A percentile compares a stretch with the other conserved stretches of the same genome.
Conservation (phyloP, 495 filamentous ascomycete species). For the Xylaria scruposa region DNA sequence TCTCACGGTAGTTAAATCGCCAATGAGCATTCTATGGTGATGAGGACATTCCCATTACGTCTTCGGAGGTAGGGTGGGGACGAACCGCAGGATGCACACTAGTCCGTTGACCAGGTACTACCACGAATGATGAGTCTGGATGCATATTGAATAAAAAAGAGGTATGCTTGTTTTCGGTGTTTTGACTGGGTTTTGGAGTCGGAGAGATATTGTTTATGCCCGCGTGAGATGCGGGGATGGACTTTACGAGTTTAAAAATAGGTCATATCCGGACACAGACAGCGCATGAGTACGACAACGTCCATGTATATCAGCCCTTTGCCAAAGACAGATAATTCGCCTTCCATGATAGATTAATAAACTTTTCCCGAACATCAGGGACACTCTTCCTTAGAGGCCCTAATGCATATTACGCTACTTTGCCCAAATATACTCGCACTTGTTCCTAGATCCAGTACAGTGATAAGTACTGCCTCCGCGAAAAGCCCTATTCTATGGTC, state of each 20-base stretch:
- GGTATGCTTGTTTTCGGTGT: neutral
- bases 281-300: neutral
- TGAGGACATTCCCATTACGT: constrained; percentile 1
- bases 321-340: neutral
- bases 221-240: constrained; percentile 2
- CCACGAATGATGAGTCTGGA: constrained; percentile 16
- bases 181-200: neutral
- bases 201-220: constrained; percentile 7
- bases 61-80: constrained; percentile 28
- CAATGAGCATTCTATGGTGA: neutral
- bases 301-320: neutral
- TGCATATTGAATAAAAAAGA: constrained; percentile 3
- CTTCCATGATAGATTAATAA: constrained; percentile 15
- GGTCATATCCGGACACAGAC: constrained; percentile 16
- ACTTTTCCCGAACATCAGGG: neutral
- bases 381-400: neutral
- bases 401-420: neutral
- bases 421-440: neutral
- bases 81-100: constrained; percentile 18
- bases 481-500: neutral
- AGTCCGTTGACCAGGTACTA: neutral
- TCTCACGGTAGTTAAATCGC: neutral
- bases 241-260: constrained; percentile 26
- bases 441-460: neutral
- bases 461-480: neutral